phyloP scores from a whole-genome alignment of 352 stramenopile species.

The Pythium brassicae region DNA sequence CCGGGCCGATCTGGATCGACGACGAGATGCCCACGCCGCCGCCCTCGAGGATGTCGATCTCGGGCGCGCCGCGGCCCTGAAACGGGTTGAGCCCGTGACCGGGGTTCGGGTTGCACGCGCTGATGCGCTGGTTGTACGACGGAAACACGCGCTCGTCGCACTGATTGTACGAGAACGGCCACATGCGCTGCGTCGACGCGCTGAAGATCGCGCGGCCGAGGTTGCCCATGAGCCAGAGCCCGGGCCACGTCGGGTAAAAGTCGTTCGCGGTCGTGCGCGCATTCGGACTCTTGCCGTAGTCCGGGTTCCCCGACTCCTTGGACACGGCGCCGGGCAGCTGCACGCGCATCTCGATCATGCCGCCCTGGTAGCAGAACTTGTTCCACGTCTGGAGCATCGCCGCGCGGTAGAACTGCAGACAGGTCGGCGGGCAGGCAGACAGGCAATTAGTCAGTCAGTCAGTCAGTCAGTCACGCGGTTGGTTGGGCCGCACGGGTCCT shows the following conservation, averaged over 20 bases:
- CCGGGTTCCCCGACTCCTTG: conserved; percentile 56
- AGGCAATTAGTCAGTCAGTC: background rate
- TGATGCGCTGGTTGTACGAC: conserved; percentile 70
- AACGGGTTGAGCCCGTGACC: conserved; percentile 90
- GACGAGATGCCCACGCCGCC: conserved; percentile 61
- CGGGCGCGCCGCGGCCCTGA: conserved; percentile 87
- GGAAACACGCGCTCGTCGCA: conserved; percentile 88
- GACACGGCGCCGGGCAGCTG: conserved; percentile 84
- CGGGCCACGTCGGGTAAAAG: conserved; percentile 88
- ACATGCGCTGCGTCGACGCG: conserved; percentile 91
- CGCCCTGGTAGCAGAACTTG: conserved; percentile 95
- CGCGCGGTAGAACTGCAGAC: conserved; percentile 17
- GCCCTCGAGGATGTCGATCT: conserved; percentile 95
- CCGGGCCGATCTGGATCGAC: conserved; percentile 70
- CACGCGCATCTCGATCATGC: conserved; percentile 90
- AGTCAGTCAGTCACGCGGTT: background rate
- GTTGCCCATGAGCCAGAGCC: conserved; percentile 95
- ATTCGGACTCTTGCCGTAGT: conserved; percentile 72
- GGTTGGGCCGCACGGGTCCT: background rate
- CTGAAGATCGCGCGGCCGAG: conserved; percentile 94
- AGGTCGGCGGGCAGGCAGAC: background rate
- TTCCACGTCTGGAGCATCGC: conserved; percentile 93
- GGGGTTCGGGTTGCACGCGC: conserved; percentile 86
- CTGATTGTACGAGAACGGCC: conserved; percentile 94
- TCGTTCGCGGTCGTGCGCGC: conserved; percentile 22